Conservation (phyloP, 2,329 filamentous ascomycete genomes). For the Peltaster fructicola region DNA sequence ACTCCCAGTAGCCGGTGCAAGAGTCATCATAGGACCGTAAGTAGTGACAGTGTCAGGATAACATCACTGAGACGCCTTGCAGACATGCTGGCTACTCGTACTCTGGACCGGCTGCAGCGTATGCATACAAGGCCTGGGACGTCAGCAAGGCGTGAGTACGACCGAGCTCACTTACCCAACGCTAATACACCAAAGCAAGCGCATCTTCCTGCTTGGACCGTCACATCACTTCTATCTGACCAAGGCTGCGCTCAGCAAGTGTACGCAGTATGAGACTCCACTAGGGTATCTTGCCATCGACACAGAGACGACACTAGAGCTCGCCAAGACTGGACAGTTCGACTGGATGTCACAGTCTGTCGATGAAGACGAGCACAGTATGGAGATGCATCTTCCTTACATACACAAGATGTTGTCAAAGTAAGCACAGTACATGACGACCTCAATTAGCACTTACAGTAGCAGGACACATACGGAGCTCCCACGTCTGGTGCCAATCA, state of each 20-base stretch:
- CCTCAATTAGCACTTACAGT: background rate
- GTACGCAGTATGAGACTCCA: slow-evolving; percentile 54
- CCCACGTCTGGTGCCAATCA: slow-evolving; percentile 65
- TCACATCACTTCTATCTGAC: slow-evolving; percentile 74
- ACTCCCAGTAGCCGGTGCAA: slow-evolving; percentile 55
- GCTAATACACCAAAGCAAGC: slow-evolving; percentile 37
- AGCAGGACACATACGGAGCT: slow-evolving; percentile 29
- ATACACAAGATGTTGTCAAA: slow-evolving; percentile 59
- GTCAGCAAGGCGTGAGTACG: slow-evolving; percentile 48
- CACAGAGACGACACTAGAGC: slow-evolving; percentile 31
- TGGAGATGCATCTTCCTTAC: slow-evolving; percentile 94
- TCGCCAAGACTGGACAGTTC: slow-evolving; percentile 39
- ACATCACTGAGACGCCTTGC: too few species aligned
- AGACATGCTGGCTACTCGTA: slow-evolving; percentile 90
- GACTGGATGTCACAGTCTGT: slow-evolving; percentile 44
- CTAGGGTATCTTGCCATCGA: slow-evolving; percentile 56
- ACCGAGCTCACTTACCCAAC: slow-evolving; percentile 1
- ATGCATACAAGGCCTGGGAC: slow-evolving; percentile 83
- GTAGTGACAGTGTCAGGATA: slow-evolving; percentile 5
- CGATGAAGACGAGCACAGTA: slow-evolving; percentile 75
- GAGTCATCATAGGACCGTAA: slow-evolving; percentile 85
- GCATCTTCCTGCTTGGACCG: slow-evolving; percentile 80
- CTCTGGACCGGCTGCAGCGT: slow-evolving; percentile 81
- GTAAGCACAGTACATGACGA: slow-evolving; percentile 11
- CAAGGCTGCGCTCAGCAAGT: slow-evolving; percentile 59